Evolutionary conservation across 441 rosid species (phyloP).

Genomic region (Dalechampia spathulata): DNA sequence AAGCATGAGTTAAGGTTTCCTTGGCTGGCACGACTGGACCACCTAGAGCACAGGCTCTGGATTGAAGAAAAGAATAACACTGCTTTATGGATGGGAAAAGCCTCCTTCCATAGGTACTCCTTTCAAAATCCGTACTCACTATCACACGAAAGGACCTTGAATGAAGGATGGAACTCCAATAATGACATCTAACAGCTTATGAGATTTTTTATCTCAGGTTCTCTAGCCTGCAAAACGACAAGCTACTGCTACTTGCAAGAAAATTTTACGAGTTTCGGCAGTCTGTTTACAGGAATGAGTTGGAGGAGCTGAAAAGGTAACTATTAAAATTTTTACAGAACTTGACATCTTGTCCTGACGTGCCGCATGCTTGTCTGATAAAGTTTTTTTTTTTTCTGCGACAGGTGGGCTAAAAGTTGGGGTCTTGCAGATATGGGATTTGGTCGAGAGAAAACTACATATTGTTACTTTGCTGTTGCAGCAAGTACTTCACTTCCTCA

Average conservation of each 20-base stretch:
- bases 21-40: conserved; percentile 53
- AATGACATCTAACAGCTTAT: not conserved
- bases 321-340: not conserved
- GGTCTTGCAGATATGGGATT: conserved; percentile 58
- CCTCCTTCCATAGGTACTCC: conserved; percentile 33
- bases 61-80: conserved; percentile 41
- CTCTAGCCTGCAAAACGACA: conserved; percentile 19
- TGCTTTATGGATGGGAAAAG: conserved; percentile 39
- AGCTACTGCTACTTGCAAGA: conserved; percentile 35
- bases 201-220: conserved; percentile 23
- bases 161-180: not conserved
- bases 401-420: conserved; percentile 45
- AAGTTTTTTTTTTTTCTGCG: not conserved
- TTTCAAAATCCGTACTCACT: not conserved
- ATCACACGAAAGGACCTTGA: not conserved
- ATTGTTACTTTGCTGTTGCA: conserved; percentile 52
- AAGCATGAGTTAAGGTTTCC: conserved; percentile 40
- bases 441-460: conserved; percentile 52
- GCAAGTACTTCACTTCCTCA: conserved; percentile 30
- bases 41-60: conserved; percentile 53
- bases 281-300: conserved; percentile 36
- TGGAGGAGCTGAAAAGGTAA: conserved; percentile 43
- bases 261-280: conserved; percentile 34
- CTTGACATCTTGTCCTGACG: too few species aligned
- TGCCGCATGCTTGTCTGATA: not conserved